These are phyloP conservation scores for Paradendryphiella salina DNA, from an alignment of 2,329 filamentous ascomycete genomes.

Conservation along the genomic window DNA sequence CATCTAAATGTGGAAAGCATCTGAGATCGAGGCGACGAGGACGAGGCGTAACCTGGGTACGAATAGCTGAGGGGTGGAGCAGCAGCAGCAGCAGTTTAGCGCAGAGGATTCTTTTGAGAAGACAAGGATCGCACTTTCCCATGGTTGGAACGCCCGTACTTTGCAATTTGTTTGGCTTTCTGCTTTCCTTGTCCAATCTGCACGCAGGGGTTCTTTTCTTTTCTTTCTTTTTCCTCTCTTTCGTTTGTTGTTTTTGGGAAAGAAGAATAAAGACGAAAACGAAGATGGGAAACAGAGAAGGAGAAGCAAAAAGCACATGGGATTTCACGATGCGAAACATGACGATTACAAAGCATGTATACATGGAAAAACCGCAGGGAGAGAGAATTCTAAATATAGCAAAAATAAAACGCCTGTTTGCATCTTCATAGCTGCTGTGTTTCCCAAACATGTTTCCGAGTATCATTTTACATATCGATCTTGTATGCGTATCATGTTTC, in stretches of 20 bases:
- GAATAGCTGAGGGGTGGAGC: not conserved
- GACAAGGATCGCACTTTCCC: too few species aligned
- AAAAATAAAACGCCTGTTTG: not conserved
- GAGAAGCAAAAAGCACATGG: too few species aligned
- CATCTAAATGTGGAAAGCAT: constrained; percentile 10
- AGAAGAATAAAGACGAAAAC: too few species aligned
- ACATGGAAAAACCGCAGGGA: too few species aligned
- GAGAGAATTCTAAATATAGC: not conserved
- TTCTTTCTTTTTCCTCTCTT: not conserved
- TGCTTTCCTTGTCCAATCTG: too few species aligned
- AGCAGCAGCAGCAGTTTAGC: not conserved
- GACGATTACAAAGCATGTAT: too few species aligned
- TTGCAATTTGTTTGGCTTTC: too few species aligned
- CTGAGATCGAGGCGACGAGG: not conserved
- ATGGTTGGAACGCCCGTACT: too few species aligned
- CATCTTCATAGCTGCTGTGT: not conserved
- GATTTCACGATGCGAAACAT: too few species aligned
- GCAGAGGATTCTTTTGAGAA: not conserved
- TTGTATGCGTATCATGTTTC: not conserved
- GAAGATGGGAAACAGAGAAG: too few species aligned
- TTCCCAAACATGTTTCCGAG: not conserved
- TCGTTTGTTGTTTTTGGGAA: not conserved
- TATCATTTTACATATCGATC: not conserved
- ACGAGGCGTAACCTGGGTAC: not conserved
- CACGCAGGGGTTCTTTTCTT: not conserved